These are phyloP conservation scores for Globisporangium irregulare DNA, from an alignment of 352 stramenopile genomes.

Conservation along the genomic window DNA sequence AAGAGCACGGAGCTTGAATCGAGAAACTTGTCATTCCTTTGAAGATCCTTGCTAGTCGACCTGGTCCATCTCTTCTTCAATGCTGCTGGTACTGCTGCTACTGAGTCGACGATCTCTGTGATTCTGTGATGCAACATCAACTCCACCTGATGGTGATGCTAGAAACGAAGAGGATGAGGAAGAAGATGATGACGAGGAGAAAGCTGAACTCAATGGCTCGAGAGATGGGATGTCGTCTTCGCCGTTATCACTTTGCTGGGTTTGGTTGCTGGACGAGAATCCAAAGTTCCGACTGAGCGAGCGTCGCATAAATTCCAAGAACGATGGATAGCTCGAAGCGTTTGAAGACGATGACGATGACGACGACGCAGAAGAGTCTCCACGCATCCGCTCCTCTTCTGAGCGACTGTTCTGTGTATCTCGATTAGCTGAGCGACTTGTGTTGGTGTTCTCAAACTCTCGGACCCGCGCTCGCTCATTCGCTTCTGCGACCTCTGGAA, in stretches of 20 bases:
- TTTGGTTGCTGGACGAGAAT: slow-evolving; percentile 13
- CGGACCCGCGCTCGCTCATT: slow-evolving; percentile 28
- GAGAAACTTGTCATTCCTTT: background rate
- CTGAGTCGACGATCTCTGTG: slow-evolving; percentile 20
- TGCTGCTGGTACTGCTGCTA: slow-evolving; percentile 27
- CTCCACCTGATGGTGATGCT: slow-evolving; percentile 9
- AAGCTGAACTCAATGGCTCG: slow-evolving; percentile 15
- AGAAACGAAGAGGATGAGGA: slow-evolving; percentile 28
- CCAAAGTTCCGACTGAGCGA: slow-evolving; percentile 38
- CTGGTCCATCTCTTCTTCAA: slow-evolving; percentile 64
- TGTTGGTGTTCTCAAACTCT: slow-evolving; percentile 20
- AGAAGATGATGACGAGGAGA: slow-evolving; percentile 33
- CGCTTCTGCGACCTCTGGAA: slow-evolving; percentile 64
- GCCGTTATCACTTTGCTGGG: background rate
- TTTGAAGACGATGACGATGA: slow-evolving; percentile 26
- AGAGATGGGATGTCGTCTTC: slow-evolving; percentile 14
- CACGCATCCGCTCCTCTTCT: slow-evolving; percentile 12
- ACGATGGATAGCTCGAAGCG: slow-evolving; percentile 25
- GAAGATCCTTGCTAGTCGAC: slow-evolving; percentile 36
- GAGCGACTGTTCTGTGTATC: background rate
- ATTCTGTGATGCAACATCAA: background rate
- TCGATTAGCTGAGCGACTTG: background rate
- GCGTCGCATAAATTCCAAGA: slow-evolving; percentile 47
- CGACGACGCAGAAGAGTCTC: slow-evolving; percentile 25
- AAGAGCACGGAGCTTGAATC: background rate